Percentiles rank a stretch among this genome's conserved stretches.
phyloP scores from a whole-genome alignment of 2,329 filamentous ascomycete genomes.

The Talaromyces sp. region DNA sequence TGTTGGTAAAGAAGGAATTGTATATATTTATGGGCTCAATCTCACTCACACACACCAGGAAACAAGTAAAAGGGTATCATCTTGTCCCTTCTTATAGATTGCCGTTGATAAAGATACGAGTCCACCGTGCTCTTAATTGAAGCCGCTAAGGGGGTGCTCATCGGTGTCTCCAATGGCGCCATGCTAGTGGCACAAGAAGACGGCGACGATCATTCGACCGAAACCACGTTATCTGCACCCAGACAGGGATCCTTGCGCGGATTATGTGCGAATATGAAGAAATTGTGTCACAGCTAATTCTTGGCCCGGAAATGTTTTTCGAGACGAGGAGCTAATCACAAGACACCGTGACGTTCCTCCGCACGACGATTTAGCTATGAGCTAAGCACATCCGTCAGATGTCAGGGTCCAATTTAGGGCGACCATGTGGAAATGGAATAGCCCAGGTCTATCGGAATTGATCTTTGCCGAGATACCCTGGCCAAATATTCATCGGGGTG shows the following conservation, averaged over 20 bases:
- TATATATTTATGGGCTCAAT: neutral
- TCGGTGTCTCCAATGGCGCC: slow-evolving; percentile 15
- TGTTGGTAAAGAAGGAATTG: neutral
- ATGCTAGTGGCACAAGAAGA: slow-evolving; percentile 6
- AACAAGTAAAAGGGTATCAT: neutral
- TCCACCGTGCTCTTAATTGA: neutral
- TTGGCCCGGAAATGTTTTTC: neutral
- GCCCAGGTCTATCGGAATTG: neutral
- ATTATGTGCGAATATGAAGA: slow-evolving; percentile 5
- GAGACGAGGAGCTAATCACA: neutral
- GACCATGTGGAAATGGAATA: neutral
- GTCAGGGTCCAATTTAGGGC: neutral
- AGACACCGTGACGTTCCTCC: neutral
- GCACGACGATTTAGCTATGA: neutral
- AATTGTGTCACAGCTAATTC: slow-evolving; percentile 4
- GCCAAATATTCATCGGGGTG: neutral
- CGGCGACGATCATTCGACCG: slow-evolving; percentile 11
- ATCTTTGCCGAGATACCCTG: neutral
- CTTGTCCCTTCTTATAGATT: neutral
- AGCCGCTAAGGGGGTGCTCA: slow-evolving; percentile 15
- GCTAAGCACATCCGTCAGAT: neutral
- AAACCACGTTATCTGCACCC: neutral
- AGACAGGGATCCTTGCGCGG: neutral
- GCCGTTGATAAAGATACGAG: neutral
- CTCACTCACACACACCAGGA: neutral